Evolutionary conservation across 257 asterid species (phyloP), one percentile per base, ranked within the genome.

Genomic region (Solanum raphanifolium): DNA sequence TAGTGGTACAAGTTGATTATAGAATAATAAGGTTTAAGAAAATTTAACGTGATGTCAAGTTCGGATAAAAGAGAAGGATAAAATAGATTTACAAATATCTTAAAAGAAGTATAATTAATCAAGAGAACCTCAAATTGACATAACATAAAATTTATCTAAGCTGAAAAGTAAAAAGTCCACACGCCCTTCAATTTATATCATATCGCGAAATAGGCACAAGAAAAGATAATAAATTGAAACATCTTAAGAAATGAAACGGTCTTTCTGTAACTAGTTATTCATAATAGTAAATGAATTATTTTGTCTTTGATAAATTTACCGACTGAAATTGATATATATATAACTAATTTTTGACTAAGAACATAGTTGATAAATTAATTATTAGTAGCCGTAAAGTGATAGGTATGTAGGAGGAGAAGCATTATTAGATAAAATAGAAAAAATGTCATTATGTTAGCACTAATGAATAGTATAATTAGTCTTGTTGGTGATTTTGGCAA

Each of bases 111-210:
- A 9, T 23, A 62, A 9, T 9, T 23, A 23, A 62, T 62, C 1
- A 1, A 62, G 3, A 4, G 7, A 62, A 23, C 0, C 7, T 23
- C 1, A 9, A 62, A 23, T 62, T 9, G 1, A 5, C 3, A 7
- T 62, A 62, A 62, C 1, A n/a, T 9, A 62, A 62, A 62, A 60
- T 60, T 58, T 58, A 21, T 58, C 25, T 58, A 58, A 0, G 25
- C 12, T 55, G 12, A 18, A 20, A 7, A 55, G 25, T 20, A 0
- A 55, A 55, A 55, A 58, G 2, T 58, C 1, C 12, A 20, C 10
- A 58, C 5, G 1, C 66, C 11, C 66, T 58, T 9, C 25, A 7
- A 58, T 58, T 7, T 20, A 58, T 58, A 58, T 58, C 66, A 58
- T 43, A 13, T 43, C 52, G 13, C 0, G 15, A 43, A 43, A 43